A percentile compares a stretch with the other conserved stretches of the same genome.
These are phyloP conservation scores for Chloris gayana DNA, from an alignment of 176 grass and related monocot species.

Conservation along the genomic window DNA sequence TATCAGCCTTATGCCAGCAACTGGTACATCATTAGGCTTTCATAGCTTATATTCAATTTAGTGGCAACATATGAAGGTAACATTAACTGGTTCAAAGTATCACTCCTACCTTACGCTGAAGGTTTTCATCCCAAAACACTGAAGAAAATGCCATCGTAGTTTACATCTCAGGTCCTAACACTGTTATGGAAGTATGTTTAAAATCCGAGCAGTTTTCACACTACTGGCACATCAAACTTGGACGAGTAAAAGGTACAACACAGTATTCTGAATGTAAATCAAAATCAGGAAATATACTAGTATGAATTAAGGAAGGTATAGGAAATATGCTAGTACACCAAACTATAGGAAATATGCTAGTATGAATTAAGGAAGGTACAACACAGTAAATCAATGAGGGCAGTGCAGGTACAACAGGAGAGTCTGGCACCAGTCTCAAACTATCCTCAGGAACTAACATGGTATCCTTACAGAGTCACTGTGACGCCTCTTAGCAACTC, in stretches of 20 bases:
- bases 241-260: not conserved
- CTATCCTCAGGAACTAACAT: constrained; percentile 25
- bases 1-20: too few species aligned
- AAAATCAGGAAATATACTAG: not conserved
- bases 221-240: not conserved
- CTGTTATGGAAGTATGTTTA: not conserved
- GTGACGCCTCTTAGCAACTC: constrained; percentile 12
- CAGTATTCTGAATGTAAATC: not conserved
- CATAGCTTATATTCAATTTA: too few species aligned
- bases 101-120: too few species aligned
- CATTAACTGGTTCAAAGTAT: too few species aligned
- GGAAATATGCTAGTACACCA: not conserved
- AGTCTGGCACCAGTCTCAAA: constrained; percentile 25
- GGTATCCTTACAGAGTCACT: constrained; percentile 30
- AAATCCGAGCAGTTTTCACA: not conserved
- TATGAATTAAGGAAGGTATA: too few species aligned
- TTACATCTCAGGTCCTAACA: too few species aligned
- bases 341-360: too few species aligned
- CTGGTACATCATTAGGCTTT: too few species aligned
- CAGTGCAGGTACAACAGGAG: constrained; percentile 29
- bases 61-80: too few species aligned
- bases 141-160: too few species aligned
- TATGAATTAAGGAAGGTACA: constrained; percentile 48
- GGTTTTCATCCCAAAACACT: too few species aligned
- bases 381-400: constrained; percentile 38